Evolutionary conservation across 2,329 filamentous ascomycete genomes (phyloP), one percentile per base, ranked within the genome.

Genomic region (Ceratocystis diversiconidia): DNA sequence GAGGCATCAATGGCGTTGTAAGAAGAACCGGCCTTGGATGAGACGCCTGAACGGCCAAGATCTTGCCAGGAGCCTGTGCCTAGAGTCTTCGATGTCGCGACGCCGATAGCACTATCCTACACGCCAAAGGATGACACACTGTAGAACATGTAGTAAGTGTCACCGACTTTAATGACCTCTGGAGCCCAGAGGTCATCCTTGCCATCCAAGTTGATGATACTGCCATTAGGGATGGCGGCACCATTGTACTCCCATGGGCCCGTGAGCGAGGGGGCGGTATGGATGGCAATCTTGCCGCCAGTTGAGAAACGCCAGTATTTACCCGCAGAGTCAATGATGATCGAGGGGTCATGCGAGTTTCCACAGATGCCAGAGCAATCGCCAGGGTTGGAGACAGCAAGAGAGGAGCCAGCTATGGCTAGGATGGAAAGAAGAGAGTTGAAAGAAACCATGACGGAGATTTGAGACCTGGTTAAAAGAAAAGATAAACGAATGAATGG

Each of bases 71-170:
- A 77, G 46, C 82, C 82, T 12, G 77, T 74, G 32, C 82, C 79
- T 72, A 82, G 73, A 1, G 76, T 79, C 0, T 73, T 69, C 1
- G 75, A 77, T 2, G 75, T 78, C 2, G 78, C 79, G 10, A 78
- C 74, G 19, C 86, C 85, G 68, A 88, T 87, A 43, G 82, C 82
- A 0, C 81, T 85, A 72, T 78, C 73, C 69, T 87, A 84, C 0
- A 76, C 78, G 0, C 85, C 85, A 68, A 86, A 87, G 0, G 78
- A 75, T 36, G 79, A 83, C 36, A 88, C 85, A 1, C 80, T 76
- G 74, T 88, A 89, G 78, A 85, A 87, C n/a, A 88, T 78, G 70
- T 86, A 80, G 75, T 87, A 88, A 0, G 77, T 76, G 64, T 74
- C 76, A 68, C 80, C 80, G n/a, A 88, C 76, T 17, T 80, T 74